Evolutionary conservation across 306 rosid genomes (phyloP).

Genomic region (Lathyrus tuberosus): DNA sequence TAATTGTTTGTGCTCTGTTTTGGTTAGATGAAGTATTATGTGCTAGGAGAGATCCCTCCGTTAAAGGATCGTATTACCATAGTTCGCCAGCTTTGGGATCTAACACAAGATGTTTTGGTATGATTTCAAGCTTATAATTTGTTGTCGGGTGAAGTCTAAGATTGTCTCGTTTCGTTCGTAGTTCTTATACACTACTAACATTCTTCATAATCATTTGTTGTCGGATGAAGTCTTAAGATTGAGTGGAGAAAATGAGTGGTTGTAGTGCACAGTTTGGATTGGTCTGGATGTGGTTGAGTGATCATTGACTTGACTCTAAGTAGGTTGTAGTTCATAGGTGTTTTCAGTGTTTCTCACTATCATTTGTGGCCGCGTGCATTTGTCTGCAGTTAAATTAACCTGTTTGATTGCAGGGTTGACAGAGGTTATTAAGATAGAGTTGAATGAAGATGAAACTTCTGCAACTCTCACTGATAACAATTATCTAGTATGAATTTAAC

Average conservation of each 20-base stretch:
- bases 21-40: no score
- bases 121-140: slow-evolving; percentile 34
- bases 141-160: no score
- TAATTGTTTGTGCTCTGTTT: no score
- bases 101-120: slow-evolving; percentile 88
- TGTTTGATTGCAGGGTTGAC: slow-evolving; percentile 43
- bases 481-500: background rate
- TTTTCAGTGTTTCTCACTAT: slow-evolving; percentile 9
- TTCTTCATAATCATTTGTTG: slow-evolving; percentile 26
- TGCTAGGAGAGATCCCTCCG: slow-evolving; percentile 97
- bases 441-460: background rate
- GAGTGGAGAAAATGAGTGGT: background rate
- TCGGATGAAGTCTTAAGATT: slow-evolving; percentile 72
- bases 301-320: background rate
- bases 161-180: no score
- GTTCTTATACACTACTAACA: no score
- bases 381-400: background rate
- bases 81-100: slow-evolving; percentile 95
- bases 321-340: slow-evolving; percentile 33
- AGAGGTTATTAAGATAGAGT: slow-evolving; percentile 17
- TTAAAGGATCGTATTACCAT: slow-evolving; percentile 79
- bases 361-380: background rate
- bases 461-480: background rate
- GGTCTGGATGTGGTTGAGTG: slow-evolving; percentile 23
- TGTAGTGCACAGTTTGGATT: slow-evolving; percentile 11